phyloP scores from a whole-genome alignment of 345 rosid genomes.

The Corchorus olitorius region DNA sequence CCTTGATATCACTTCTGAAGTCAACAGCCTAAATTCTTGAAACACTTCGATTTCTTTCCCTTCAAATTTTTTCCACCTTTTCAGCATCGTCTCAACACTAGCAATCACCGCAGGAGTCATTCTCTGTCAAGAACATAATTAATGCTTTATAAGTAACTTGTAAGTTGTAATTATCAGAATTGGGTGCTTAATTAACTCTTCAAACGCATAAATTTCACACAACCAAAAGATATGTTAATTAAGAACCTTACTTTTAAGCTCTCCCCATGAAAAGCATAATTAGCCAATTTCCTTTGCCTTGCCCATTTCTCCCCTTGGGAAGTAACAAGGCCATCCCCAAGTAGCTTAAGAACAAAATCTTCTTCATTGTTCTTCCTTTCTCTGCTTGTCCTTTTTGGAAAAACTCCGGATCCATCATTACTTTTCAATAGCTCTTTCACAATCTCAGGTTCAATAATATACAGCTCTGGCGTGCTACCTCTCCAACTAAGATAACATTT shows the following conservation, averaged over 20 bases:
- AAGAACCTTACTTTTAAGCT: too few relatives aligned
- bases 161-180: too few relatives aligned
- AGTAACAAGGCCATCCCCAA: conserved; percentile 23
- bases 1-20: conserved; percentile 47
- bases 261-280: too few relatives aligned
- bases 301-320: conserved; percentile 30
- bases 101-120: conserved; percentile 40
- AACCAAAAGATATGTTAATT: too few relatives aligned
- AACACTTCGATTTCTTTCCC: neutral
- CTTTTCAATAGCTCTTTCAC: conserved; percentile 22
- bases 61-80: too few relatives aligned
- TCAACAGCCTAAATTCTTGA: conserved; percentile 39
- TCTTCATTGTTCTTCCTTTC: conserved; percentile 13
- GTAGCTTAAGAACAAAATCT: conserved; percentile 14
- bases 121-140: conserved; percentile 15
- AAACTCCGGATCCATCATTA: neutral
- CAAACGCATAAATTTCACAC: too few relatives aligned
- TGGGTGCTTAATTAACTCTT: too few relatives aligned
- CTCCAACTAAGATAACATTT: conserved; percentile 17
- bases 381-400: neutral
- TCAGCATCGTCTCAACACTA: conserved; percentile 25
- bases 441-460: conserved; percentile 22
- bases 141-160: too few relatives aligned
- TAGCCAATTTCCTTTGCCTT: conserved; percentile 23
- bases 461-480: conserved; percentile 22